Conservation (phyloP, 371 early-diverging fungal genomes). For the Mucor saturninus region DNA sequence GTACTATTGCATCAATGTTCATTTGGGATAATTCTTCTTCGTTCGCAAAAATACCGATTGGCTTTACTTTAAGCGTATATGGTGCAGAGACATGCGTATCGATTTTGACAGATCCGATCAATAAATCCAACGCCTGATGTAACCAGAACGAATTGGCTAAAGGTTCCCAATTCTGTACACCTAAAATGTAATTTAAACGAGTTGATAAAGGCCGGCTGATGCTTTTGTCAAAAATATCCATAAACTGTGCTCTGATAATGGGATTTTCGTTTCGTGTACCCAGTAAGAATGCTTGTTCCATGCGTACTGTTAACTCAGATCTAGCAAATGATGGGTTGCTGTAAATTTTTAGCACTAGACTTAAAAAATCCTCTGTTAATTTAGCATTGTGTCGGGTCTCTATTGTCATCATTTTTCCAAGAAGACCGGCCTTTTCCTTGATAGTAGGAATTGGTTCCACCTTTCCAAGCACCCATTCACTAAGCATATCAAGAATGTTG, state of each 20-base stretch:
- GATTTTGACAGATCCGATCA: conserved; percentile 72
- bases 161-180: conserved; percentile 96
- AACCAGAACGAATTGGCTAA: conserved; percentile 89
- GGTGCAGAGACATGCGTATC: conserved; percentile 45
- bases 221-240: conserved; percentile 81
- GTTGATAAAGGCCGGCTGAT: conserved; percentile 68
- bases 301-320: conserved; percentile 89
- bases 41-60: conserved; percentile 49
- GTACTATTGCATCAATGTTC: conserved; percentile 29
- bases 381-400: conserved; percentile 69
- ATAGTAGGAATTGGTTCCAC: conserved; percentile 91
- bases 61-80: conserved; percentile 57
- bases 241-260: conserved; percentile 78
- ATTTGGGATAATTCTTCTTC: conserved; percentile 13
- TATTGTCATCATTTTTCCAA: conserved; percentile 89
- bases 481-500: conserved; percentile 79
- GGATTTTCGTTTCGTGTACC: conserved; percentile 85
- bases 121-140: conserved; percentile 86
- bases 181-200: conserved; percentile 88
- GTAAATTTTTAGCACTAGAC: conserved; percentile 89
- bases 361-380: conserved; percentile 81
- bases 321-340: conserved; percentile 77
- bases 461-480: conserved; percentile 87
- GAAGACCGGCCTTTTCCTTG: conserved; percentile 92
- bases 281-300: conserved; percentile 93